A percentile compares a stretch with the other conserved stretches of the same genome.
These are phyloP conservation scores for Aspergillus udagawae DNA, from an alignment of 2,329 filamentous ascomycete species.

Conservation along the genomic window DNA sequence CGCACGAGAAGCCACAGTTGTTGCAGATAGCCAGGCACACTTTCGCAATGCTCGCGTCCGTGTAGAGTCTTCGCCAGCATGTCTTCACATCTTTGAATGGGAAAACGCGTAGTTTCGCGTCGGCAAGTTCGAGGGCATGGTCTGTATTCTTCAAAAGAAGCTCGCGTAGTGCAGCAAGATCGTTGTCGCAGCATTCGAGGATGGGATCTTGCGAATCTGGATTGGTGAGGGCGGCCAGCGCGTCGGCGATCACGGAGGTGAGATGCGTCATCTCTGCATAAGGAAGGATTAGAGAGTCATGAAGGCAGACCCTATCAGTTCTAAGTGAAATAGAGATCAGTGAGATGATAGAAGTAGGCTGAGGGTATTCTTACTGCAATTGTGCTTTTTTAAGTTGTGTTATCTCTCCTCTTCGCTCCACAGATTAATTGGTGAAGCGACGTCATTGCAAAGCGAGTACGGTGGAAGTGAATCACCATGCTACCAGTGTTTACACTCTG, in stretches of 20 bases:
- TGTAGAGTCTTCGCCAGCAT: constrained; percentile 56
- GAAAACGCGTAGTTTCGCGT: constrained; percentile 52
- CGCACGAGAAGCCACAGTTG: constrained; percentile 15
- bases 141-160: constrained; percentile 32
- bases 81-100: constrained; percentile 54
- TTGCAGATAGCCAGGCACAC: constrained; percentile 33
- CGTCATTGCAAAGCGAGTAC: neutral
- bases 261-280: constrained; percentile 14
- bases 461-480: neutral
- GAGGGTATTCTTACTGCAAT: neutral
- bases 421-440: neutral
- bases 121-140: constrained; percentile 46
- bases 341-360: neutral
- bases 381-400: neutral
- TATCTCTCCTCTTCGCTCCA: neutral
- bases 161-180: constrained; percentile 16
- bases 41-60: constrained; percentile 52
- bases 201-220: constrained; percentile 34
- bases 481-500: neutral
- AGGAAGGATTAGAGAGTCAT: neutral
- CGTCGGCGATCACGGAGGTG: constrained; percentile 16
- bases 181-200: constrained; percentile 29
- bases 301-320: neutral
- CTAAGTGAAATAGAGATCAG: neutral
- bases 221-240: constrained; percentile 25